Conservation (phyloP, 192 early-diverging fungal species). For the Coemansia brasiliensis region DNA sequence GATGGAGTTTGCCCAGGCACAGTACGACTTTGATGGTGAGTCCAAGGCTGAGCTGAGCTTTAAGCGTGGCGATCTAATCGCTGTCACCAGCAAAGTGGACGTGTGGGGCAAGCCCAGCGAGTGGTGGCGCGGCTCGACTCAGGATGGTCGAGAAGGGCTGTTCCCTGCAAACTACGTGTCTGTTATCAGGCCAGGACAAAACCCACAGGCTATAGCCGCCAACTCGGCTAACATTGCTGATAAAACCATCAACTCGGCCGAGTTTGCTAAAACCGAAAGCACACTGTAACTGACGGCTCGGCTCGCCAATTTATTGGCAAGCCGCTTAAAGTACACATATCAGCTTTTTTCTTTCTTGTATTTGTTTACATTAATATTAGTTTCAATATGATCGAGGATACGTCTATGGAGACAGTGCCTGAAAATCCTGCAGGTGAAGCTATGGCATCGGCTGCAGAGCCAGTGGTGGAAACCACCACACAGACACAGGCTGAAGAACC, state of each 20-base stretch:
- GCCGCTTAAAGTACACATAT: neutral
- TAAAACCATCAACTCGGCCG: constrained; percentile 28
- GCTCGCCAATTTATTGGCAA: neutral
- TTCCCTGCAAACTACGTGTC: constrained; percentile 95
- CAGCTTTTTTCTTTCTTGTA: neutral
- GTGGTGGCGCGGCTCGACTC: constrained; percentile 92
- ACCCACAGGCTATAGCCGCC: constrained; percentile 56
- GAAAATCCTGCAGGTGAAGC: neutral
- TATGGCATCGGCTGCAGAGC: neutral
- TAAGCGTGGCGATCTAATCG: constrained; percentile 84
- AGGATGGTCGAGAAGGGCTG: constrained; percentile 78
- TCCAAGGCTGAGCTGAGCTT: constrained; percentile 81
- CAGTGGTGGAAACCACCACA: neutral
- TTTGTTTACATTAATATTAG: constrained; percentile 6
- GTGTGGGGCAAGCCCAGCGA: constrained; percentile 69
- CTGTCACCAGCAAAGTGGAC: constrained; percentile 82
- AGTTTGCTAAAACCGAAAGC: constrained; percentile 27
- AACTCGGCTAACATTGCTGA: constrained; percentile 26
- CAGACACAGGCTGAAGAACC: neutral
- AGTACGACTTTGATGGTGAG: constrained; percentile 80
- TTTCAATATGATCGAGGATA: no score
- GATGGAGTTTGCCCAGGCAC: constrained; percentile 86
- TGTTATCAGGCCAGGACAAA: constrained; percentile 67
- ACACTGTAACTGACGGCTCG: constrained; percentile 8
- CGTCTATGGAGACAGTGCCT: neutral